These are phyloP conservation scores for Metschnikowia colocasiae DNA, from an alignment of 805 yeast species.

Conservation along the genomic window DNA sequence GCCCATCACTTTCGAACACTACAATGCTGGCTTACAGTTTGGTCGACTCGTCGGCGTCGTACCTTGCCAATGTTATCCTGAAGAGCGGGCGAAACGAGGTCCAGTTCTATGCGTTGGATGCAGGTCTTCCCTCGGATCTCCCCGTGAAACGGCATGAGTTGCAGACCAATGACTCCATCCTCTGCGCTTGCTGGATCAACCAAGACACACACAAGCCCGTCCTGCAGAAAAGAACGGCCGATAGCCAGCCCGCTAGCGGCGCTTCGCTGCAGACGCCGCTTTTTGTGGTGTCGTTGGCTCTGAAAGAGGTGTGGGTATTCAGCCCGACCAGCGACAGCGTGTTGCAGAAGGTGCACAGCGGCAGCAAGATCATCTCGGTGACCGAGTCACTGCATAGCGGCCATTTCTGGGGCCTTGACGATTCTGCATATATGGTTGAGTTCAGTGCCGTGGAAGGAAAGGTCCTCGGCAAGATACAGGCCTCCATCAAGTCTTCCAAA, in stretches of 20 bases:
- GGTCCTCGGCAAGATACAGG: slow-evolving; percentile 6
- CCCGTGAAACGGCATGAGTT: slow-evolving; percentile 36
- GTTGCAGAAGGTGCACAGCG: slow-evolving; percentile 30
- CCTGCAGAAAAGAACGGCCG: slow-evolving; percentile 6
- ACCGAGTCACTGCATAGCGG: slow-evolving; percentile 14
- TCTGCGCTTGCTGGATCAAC: slow-evolving; percentile 36
- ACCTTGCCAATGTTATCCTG: slow-evolving; percentile 37
- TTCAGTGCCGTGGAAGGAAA: slow-evolving; percentile 28
- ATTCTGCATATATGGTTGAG: slow-evolving; percentile 16
- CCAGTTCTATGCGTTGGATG: slow-evolving; percentile 31
- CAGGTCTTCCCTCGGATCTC: slow-evolving; percentile 13
- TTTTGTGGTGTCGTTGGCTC: slow-evolving; percentile 31
- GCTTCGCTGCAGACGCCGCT: slow-evolving; percentile 8
- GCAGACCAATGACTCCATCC: slow-evolving; percentile 36
- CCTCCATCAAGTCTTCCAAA: slow-evolving; percentile 10
- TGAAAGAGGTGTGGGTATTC: slow-evolving; percentile 40
- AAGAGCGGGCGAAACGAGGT: slow-evolving; percentile 47
- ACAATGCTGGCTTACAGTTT: slow-evolving; percentile 16
- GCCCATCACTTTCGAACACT: not conserved
- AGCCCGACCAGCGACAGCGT: slow-evolving; percentile 42
- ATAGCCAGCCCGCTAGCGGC: slow-evolving; percentile 1
- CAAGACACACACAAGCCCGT: slow-evolving; percentile 6
- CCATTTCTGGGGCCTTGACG: slow-evolving; percentile 25
- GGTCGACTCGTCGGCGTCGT: slow-evolving; percentile 30
- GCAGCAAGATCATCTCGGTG: slow-evolving; percentile 20